Base-by-base conservation (phyloP, 805 yeast species). In the Zygoascus ofunaensis region DNA sequence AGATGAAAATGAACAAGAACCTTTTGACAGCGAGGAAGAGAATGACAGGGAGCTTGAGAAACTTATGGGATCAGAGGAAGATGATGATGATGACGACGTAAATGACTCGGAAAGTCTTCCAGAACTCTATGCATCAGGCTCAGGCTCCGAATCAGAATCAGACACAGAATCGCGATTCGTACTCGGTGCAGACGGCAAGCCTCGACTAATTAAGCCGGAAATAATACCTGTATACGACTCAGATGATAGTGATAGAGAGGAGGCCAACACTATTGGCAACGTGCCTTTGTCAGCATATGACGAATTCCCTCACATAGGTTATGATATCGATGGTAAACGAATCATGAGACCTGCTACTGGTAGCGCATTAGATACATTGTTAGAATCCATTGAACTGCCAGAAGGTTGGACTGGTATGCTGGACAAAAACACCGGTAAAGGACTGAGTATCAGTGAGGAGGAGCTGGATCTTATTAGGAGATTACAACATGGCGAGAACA, bases 301-400 rank as follows among this genome's bases (percentile, higher is more conserved):
- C 45, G 95, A 89, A 64, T 83, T 82, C 80, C 98, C 98, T 1
- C 98, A 92, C 61, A 79, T 92, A 48, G 97, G 98, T 46, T 92
- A 92, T 63, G 90, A 87, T 62, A 89, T 92, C 57, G 92, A 92
- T 61, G 98, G 99, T 58, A 90, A 89, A 62, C 78, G 98, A 60
- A 89, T 92, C 59, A 90, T 92, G 97, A 79, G 99, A 63, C 99
- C 99, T 10, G 98, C 97, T 7, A 82, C 86, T 57, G 95, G 97
- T 12, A 79, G 94, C 46, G 98, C 97, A 1, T 73, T 92, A 52
- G 97, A 92, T 58, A 83, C 82, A 57, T 73, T 92, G 50, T 69
- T 92, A 52, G 98, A 90, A 58, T 72, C 80, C 24, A 92, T 92
- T 49, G 99, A 92, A 49, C 71, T 92, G 51, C 98, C 98, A 12